A percentile compares a stretch with the other conserved stretches of the same genome.
These are phyloP conservation scores for Lippia alba DNA, from an alignment of 305 asterid genomes.

Conservation along the genomic window DNA sequence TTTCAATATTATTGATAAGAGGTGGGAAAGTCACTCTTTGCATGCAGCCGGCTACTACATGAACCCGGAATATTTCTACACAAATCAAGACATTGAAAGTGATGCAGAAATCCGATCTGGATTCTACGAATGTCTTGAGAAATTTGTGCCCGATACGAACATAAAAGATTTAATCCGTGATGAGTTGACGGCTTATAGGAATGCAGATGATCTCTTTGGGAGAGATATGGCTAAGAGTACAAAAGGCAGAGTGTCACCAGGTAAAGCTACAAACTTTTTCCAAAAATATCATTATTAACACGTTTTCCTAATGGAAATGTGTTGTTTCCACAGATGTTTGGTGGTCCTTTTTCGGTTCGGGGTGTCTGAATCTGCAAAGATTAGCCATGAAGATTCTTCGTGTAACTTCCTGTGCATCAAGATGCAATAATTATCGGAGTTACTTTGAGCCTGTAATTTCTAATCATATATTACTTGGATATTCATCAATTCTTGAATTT, in stretches of 20 bases:
- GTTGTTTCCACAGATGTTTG: neutral
- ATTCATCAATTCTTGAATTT: neutral
- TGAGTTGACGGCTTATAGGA: neutral
- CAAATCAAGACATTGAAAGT: neutral
- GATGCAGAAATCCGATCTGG: neutral
- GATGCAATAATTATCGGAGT: conserved; percentile 24
- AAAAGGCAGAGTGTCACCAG: too few relatives aligned
- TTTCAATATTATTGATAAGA: neutral
- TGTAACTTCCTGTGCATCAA: conserved; percentile 25
- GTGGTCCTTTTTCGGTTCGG: neutral
- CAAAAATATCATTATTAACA: neutral
- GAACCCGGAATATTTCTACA: conserved; percentile 8
- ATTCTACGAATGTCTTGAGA: neutral
- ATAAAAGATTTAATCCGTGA: neutral
- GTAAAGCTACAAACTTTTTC: neutral
- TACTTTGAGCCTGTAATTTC: conserved; percentile 21
- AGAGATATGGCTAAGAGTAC: neutral
- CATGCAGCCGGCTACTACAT: conserved; percentile 22
- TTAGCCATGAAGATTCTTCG: neutral
- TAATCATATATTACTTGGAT: neutral
- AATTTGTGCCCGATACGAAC: neutral
- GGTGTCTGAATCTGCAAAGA: neutral
- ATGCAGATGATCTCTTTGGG: conserved; percentile 21
- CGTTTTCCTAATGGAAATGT: neutral
- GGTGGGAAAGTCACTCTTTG: conserved; percentile 23